Conservation (phyloP, 2,329 filamentous ascomycete genomes). For the Arachnopeziza araneosa region DNA sequence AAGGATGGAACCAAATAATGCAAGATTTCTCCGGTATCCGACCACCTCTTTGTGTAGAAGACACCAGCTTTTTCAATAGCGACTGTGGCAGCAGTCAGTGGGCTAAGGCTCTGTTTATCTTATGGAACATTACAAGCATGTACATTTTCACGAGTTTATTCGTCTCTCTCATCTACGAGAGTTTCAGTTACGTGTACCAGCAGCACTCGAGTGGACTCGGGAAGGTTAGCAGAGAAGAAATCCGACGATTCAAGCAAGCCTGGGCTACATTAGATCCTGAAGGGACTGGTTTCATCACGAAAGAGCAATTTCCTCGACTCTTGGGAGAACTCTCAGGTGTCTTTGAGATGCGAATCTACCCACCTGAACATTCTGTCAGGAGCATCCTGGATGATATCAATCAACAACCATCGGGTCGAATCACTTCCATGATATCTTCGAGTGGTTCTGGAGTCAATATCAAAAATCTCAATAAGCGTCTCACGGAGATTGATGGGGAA, state of each 20-base stretch:
- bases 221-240: slow-evolving; percentile 85
- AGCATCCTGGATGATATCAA: slow-evolving; percentile 81
- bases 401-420: slow-evolving; percentile 33
- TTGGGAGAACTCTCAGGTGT: slow-evolving; percentile 89
- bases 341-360: slow-evolving; percentile 96
- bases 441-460: slow-evolving; percentile 61
- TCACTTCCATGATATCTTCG: slow-evolving; percentile 46
- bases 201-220: slow-evolving; percentile 92
- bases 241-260: slow-evolving; percentile 94
- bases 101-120: slow-evolving; percentile 85
- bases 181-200: slow-evolving; percentile 98
- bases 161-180: slow-evolving; percentile 97
- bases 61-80: slow-evolving; percentile 69
- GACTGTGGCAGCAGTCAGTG: slow-evolving; percentile 90
- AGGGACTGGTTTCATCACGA: slow-evolving; percentile 85
- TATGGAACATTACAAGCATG: slow-evolving; percentile 99
- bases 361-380: slow-evolving; percentile 81
- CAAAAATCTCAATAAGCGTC: slow-evolving; percentile 64
- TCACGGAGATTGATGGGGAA: slow-evolving; percentile 66
- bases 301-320: slow-evolving; percentile 81
- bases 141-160: slow-evolving; percentile 99
- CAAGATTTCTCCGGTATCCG: slow-evolving; percentile 82
- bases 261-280: slow-evolving; percentile 94
- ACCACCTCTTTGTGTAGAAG: slow-evolving; percentile 74
- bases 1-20: slow-evolving; percentile 97